Evolutionary conservation across 1,139 yeast genomes (phyloP).

Genomic region (Candida anutae): DNA sequence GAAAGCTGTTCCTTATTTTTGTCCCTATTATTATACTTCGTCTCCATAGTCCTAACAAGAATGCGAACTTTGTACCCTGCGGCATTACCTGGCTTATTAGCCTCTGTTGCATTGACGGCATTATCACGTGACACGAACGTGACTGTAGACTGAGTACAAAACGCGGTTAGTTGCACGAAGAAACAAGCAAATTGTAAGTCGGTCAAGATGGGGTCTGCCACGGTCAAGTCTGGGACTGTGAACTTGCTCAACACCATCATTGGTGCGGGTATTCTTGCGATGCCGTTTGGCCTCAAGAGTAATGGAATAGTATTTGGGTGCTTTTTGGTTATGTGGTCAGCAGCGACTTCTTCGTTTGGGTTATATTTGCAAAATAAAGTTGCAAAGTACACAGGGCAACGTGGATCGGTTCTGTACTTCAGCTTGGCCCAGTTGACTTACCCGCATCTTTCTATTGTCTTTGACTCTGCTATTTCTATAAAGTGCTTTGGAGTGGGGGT

Average conservation of each 20-base stretch:
- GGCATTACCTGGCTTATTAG: too few relatives aligned
- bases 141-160: too few relatives aligned
- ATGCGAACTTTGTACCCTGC: too few relatives aligned
- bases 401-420: conserved; percentile 45
- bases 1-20: too few relatives aligned
- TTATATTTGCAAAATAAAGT: conserved; percentile 44
- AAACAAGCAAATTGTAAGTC: too few relatives aligned
- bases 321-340: conserved; percentile 37
- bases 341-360: conserved; percentile 46
- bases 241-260: conserved; percentile 47
- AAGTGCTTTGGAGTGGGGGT: conserved; percentile 88
- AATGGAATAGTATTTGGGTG: conserved; percentile 46
- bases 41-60: too few relatives aligned
- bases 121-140: too few relatives aligned
- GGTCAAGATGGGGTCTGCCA: conserved; percentile 27
- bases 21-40: too few relatives aligned
- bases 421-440: conserved; percentile 47
- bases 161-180: too few relatives aligned
- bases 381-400: conserved; percentile 41
- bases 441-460: conserved; percentile 36
- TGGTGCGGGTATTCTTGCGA: conserved; percentile 52
- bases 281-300: conserved; percentile 47
- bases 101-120: too few relatives aligned
- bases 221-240: conserved; percentile 43
- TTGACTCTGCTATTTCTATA: conserved; percentile 47